A percentile compares a stretch with the other conserved stretches of the same genome.
Evolutionary conservation across 805 yeast species (phyloP).

Genomic region (Saturnispora sekii): DNA sequence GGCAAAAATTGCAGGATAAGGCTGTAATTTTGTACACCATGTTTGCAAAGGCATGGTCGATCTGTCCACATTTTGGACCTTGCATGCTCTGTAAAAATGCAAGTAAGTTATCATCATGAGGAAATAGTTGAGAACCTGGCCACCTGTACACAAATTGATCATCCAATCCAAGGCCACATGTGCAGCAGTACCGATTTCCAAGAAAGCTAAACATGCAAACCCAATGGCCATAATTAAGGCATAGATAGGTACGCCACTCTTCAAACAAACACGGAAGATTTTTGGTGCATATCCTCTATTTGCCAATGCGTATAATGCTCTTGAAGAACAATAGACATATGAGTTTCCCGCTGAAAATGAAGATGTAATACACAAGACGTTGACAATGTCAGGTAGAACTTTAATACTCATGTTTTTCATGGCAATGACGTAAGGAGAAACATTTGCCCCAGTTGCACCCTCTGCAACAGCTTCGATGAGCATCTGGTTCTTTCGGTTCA

Average conservation of each 20-base stretch:
- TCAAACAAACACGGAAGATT: conserved; percentile 50
- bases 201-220: conserved; percentile 21
- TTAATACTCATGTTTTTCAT: conserved; percentile 61
- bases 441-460: conserved; percentile 66
- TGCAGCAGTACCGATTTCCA: conserved; percentile 30
- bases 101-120: conserved; percentile 41
- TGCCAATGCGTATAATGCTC: conserved; percentile 61
- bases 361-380: conserved; percentile 63
- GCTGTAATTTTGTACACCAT: conserved; percentile 36
- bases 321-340: conserved; percentile 61
- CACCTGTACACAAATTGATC: conserved; percentile 24
- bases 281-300: conserved; percentile 65
- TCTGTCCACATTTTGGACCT: conserved; percentile 44
- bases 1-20: conserved; percentile 23
- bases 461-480: conserved; percentile 47
- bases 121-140: conserved; percentile 22
- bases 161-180: conserved; percentile 25
- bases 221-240: conserved; percentile 27
- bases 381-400: conserved; percentile 67
- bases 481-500: conserved; percentile 58
- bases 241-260: conserved; percentile 45
- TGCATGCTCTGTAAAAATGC: conserved; percentile 53
- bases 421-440: conserved; percentile 77
- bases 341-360: conserved; percentile 83
- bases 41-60: conserved; percentile 36